Base-by-base conservation (phyloP, 176 grass and related monocot genomes). In the Aegilops tauschii region DNA sequence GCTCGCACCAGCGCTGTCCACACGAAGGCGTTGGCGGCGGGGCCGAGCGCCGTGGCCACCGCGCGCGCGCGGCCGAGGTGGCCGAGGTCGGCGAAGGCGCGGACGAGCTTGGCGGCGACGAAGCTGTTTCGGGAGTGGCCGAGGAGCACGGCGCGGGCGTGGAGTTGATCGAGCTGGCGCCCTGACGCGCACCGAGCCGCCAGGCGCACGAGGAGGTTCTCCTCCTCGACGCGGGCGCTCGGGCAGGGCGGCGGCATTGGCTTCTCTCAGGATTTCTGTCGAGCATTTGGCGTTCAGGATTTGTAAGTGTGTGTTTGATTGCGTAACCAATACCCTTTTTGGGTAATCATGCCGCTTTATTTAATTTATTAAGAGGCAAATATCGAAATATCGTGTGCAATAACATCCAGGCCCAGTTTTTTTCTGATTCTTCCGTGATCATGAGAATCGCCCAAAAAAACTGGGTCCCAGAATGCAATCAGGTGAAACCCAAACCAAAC, bases 101-200 rank as follows among this genome's bases (percentile, higher is more conserved):
- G 83, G 35, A 90, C 83, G 47, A 90, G 89, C 89, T 79, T 90
- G 56, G 89, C 63, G 65, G 80, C 65, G 72, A 90, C 65, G 73
- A 83, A 90, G 65, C 80, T 86, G 79, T 79, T 90, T 12, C 69
- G n/a, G 6, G 52, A 8, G 50, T 86, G 80, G 42, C 89, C 84
- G 52, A 76, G 40, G 72, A 86, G 73, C 30, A 90, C 49, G 65
- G 61, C 80, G 64, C 49, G 84, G 84, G 80, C 84, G n/a, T 90
- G 73, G 52, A 90, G 39, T 56, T 90, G 73, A 52, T 82, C 80
- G 79, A 90, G 65, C 56, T 87, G 84, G 65, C 54, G 65, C 23
- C 9, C 12, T 14, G 72, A 44, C 1, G 64, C 59, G 84, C 89
- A 90, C 35, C 73, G 73, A 30, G 40, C 27, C n/a, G 81, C 80